Conservation (phyloP, 768 basidiomycete genomes). For the Collybiopsis confluens region DNA sequence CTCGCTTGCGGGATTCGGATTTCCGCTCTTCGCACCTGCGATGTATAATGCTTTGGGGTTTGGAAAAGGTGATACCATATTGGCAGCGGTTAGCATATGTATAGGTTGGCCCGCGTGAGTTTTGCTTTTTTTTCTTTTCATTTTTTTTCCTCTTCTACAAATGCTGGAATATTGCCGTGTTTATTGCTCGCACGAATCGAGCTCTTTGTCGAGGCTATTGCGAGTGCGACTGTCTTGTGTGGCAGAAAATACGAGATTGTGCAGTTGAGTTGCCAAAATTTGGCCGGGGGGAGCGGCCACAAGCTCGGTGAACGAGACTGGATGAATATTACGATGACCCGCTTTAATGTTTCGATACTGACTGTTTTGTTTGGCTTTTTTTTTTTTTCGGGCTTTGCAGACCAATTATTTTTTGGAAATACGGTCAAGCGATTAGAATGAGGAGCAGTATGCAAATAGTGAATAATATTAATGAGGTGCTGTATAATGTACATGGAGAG, state of each 20-base stretch:
- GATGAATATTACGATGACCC: too few relatives aligned
- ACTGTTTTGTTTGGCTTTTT: background rate
- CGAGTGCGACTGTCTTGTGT: too few relatives aligned
- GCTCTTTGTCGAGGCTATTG: too few relatives aligned
- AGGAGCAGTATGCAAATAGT: slow-evolving; percentile 5
- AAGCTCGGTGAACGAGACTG: too few relatives aligned
- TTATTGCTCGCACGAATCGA: too few relatives aligned
- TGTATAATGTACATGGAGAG: too few relatives aligned
- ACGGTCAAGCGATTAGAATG: slow-evolving; percentile 5
- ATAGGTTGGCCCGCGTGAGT: slow-evolving; percentile 54
- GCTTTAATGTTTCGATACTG: background rate
- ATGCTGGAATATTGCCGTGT: too few relatives aligned
- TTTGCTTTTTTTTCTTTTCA: background rate
- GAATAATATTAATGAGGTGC: too few relatives aligned
- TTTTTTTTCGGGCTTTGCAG: background rate
- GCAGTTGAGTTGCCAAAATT: too few relatives aligned
- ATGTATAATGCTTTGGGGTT: slow-evolving; percentile 67
- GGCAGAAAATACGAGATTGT: too few relatives aligned
- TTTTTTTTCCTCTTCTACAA: too few relatives aligned
- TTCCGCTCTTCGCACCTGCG: slow-evolving; percentile 70
- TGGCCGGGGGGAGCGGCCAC: too few relatives aligned
- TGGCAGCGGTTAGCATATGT: slow-evolving; percentile 53
- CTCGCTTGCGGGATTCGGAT: slow-evolving; percentile 66
- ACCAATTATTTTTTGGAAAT: slow-evolving; percentile 7
- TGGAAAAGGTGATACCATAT: slow-evolving; percentile 64